Conservation (phyloP, 805 yeast species). For the Myxozyma udenii region DNA sequence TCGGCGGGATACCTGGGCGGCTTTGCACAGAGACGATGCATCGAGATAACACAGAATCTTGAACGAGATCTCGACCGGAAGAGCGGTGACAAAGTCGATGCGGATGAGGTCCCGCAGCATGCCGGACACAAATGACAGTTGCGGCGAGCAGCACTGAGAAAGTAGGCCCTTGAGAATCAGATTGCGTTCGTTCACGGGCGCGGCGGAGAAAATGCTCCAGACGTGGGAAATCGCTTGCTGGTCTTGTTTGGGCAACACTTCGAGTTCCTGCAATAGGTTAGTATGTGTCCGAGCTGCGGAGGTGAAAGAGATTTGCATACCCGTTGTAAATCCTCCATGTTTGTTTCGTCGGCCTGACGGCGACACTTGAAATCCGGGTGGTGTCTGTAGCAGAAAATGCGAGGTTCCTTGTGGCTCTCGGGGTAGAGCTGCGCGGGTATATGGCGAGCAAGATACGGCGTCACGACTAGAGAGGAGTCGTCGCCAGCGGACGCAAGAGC, state of each 20-base stretch:
- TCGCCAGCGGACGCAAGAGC: background rate
- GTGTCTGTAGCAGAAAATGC: constrained; percentile 80
- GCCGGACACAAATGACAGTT: constrained; percentile 76
- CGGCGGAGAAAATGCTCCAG: constrained; percentile 79
- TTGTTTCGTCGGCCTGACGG: constrained; percentile 60
- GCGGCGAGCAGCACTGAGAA: constrained; percentile 92
- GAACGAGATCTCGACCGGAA: constrained; percentile 82
- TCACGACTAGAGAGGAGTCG: constrained; percentile 13
- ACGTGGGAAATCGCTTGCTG: constrained; percentile 75
- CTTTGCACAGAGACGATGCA: constrained; percentile 87
- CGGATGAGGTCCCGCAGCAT: constrained; percentile 76
- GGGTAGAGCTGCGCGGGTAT: constrained; percentile 26
- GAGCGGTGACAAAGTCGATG: constrained; percentile 79
- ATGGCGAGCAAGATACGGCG: constrained; percentile 26
- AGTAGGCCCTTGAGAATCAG: constrained; percentile 79
- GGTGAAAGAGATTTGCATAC: constrained; percentile 33
- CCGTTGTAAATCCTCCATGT: constrained; percentile 61
- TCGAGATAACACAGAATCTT: constrained; percentile 86
- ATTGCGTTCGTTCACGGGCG: constrained; percentile 65
- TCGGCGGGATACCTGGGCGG: constrained; percentile 83
- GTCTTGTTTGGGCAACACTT: constrained; percentile 53
- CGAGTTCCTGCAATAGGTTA: constrained; percentile 42
- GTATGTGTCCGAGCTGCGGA: constrained; percentile 29
- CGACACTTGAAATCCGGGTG: constrained; percentile 81
- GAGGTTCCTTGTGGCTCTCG: constrained; percentile 25